These are phyloP conservation scores for Colletotrichum sidae DNA, from an alignment of 2,329 filamentous ascomycete species.

Conservation along the genomic window DNA sequence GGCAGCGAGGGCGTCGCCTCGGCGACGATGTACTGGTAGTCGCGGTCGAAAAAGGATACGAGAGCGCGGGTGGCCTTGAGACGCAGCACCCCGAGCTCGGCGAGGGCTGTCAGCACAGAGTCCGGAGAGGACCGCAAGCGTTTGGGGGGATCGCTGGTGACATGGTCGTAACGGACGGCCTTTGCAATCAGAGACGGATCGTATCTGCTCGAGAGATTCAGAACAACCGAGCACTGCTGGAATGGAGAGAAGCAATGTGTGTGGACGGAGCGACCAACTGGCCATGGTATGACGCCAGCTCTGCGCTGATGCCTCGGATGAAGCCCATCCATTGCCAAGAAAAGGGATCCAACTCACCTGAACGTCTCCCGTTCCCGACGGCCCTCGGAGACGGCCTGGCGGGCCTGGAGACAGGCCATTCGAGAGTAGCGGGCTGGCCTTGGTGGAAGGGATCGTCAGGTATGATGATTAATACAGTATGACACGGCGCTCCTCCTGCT, in stretches of 20 bases:
- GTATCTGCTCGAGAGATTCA: conserved; percentile 20
- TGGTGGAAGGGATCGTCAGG: no score
- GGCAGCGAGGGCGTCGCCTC: conserved; percentile 59
- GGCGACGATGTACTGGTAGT: conserved; percentile 61
- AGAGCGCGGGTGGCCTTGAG: conserved; percentile 53
- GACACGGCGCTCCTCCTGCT: not conserved
- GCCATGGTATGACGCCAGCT: no score
- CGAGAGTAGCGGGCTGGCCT: not conserved
- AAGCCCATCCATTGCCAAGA: no score
- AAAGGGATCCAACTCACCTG: no score
- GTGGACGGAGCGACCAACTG: no score
- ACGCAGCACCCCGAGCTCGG: conserved; percentile 59
- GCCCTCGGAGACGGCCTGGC: no score
- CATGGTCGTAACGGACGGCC: conserved; percentile 39
- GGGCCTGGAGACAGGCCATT: no score
- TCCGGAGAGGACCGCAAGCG: conserved; percentile 47
- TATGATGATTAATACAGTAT: no score
- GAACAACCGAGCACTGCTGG: no score
- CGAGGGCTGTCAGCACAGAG: conserved; percentile 58
- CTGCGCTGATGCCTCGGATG: no score
- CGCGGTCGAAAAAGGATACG: conserved; percentile 64
- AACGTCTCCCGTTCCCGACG: no score
- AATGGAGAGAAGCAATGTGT: no score
- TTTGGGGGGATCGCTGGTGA: conserved; percentile 37
- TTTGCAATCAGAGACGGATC: conserved; percentile 21